Conservation (phyloP, 768 basidiomycete species). For the Lyophyllum atratum region DNA sequence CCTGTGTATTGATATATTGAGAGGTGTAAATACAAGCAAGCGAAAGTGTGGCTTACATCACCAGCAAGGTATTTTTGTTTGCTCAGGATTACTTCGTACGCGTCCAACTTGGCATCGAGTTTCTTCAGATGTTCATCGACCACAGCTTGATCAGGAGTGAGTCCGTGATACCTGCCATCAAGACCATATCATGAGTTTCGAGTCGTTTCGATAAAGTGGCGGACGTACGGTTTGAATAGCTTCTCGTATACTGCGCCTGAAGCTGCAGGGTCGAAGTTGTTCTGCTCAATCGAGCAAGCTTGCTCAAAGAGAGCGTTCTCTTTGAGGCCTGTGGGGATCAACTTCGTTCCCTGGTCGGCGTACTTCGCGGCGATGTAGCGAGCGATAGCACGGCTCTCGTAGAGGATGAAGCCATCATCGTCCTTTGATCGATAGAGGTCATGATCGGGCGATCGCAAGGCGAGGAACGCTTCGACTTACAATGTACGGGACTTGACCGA, state of each 20-base stretch:
- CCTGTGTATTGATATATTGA: constrained; percentile 25
- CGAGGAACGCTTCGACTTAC: constrained; percentile 4
- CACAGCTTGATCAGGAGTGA: not conserved
- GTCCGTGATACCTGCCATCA: not conserved
- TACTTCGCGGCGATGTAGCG: constrained; percentile 55
- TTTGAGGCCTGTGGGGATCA: constrained; percentile 48
- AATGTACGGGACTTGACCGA: constrained; percentile 42
- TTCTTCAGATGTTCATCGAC: constrained; percentile 35
- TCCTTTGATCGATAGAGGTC: constrained; percentile 29
- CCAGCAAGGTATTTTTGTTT: constrained; percentile 51
- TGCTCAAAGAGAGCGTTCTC: constrained; percentile 38
- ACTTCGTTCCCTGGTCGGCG: constrained; percentile 44
- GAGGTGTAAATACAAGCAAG: constrained; percentile 18
- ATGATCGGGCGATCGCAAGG: not conserved
- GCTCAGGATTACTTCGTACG: constrained; percentile 47
- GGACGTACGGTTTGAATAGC: not conserved
- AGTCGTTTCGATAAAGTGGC: not conserved
- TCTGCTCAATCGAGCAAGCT: constrained; percentile 40
- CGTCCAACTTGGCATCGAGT: constrained; percentile 39
- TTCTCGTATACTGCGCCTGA: not conserved
- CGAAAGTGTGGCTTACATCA: constrained; percentile 26
- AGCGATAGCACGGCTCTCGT: constrained; percentile 50
- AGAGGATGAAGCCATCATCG: constrained; percentile 23
- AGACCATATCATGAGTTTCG: not conserved
- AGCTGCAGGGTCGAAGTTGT: constrained; percentile 47